A percentile compares a stretch with the other conserved stretches of the same genome.
Conservation (phyloP, 2,329 filamentous ascomycete genomes). For the Neophaeococcomyces mojaviensis region DNA sequence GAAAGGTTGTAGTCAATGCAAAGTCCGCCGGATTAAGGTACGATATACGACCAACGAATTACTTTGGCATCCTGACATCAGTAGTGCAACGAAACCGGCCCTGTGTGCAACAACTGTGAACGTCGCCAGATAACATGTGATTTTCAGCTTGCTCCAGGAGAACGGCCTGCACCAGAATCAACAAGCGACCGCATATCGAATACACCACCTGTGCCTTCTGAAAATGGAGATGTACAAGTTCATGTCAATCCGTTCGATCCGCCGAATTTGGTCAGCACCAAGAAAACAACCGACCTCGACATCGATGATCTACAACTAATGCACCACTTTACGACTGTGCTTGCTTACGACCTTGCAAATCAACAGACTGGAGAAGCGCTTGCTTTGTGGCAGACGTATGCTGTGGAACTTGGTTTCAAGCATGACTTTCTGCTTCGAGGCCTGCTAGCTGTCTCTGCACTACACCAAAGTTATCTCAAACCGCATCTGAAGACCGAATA, state of each 20-base stretch:
- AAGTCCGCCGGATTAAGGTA: conserved; percentile 34
- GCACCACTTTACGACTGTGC: conserved; percentile 33
- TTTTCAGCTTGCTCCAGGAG: conserved; percentile 22
- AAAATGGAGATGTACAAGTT: conserved; percentile 7
- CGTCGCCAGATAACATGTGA: conserved; percentile 32
- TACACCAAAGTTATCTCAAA: conserved; percentile 37
- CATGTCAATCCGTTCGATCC: conserved; percentile 16
- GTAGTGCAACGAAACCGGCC: conserved; percentile 33
- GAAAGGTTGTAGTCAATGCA: conserved; percentile 34
- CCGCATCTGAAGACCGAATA: conserved; percentile 28
- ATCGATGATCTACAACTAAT: conserved; percentile 32
- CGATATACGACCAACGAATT: conserved; percentile 7
- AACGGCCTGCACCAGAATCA: conserved; percentile 1
- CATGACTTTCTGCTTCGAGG: conserved; percentile 39
- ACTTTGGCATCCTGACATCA: conserved; percentile 8
- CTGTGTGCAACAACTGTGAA: conserved; percentile 31
- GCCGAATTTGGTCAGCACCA: conserved; percentile 20
- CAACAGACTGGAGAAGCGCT: conserved; percentile 27
- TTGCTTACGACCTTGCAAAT: conserved; percentile 28
- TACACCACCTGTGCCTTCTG: conserved; percentile 4
- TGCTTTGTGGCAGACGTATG: conserved; percentile 28
- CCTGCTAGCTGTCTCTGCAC: conserved; percentile 36
- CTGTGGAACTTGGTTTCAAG: conserved; percentile 33
- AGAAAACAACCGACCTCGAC: conserved; percentile 23
- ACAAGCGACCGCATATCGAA: conserved; percentile 3